Base-by-base conservation (phyloP, 1,139 yeast species). In the Blastobotrys proliferans region DNA sequence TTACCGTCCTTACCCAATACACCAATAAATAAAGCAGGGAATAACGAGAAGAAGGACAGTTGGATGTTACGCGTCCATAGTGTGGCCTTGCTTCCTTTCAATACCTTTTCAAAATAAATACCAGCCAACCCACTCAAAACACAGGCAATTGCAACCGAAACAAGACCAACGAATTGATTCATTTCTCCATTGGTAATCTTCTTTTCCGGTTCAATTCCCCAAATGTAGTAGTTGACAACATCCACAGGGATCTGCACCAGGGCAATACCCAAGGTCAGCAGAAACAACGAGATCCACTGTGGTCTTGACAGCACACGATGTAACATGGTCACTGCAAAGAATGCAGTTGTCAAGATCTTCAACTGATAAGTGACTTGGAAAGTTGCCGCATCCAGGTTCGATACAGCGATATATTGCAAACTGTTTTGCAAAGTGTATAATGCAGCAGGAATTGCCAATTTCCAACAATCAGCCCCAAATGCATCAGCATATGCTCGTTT, bases 281-380 rank as follows among this genome's bases (percentile, higher is more conserved):
- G 27, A 16, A 62, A 32, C 32, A 63, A 51, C 3, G 67, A 56
- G n/a, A 53, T 41, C 68, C 68, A 63, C 31, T 63, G 66, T 17
- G 42, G 41, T 32, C 48, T 47, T 27, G 52, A 35, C 13, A 64
- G 56, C 14, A 51, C 39, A n/a, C 62, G 55, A 35, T 59, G 55
- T 27, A 63, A 51, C 40, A 63, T 51, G 11, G 56, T 50, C 38
- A 63, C 67, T 2, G 67, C 60, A 42, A 63, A 63, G 34, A 62
- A 51, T 20, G 68, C 68, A 2, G 68, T 63, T n/a, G 68, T 62
- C 47, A 63, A 48, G 45, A 63, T 63, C 43, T 63, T 63, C 44
- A 64, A 58, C 53, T 63, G 68, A 50, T 63, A 62, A 10, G 64
- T 60, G 37, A 64, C 68, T 51, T 63, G 68, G 47, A 63, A 63